phyloP scores from a whole-genome alignment of 1,284 basidiomycete species.

The Tranzscheliella williamsii region DNA sequence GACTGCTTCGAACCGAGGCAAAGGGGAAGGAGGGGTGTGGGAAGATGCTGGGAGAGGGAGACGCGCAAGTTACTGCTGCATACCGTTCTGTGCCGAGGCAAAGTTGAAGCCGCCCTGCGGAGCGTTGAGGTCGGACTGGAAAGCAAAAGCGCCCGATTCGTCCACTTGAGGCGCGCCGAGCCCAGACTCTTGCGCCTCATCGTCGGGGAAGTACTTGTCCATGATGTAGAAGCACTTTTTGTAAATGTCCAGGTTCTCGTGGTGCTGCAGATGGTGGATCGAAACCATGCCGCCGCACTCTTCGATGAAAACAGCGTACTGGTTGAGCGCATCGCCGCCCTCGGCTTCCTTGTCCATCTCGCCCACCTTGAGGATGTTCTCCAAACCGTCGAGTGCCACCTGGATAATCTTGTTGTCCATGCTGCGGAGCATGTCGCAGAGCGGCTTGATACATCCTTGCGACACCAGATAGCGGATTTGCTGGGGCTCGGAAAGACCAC shows the following conservation, averaged over 20 bases:
- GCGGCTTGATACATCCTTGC: constrained; percentile 97
- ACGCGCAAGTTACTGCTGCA: constrained; percentile 53
- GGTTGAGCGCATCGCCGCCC: constrained; percentile 83
- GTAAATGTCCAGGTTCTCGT: constrained; percentile 98
- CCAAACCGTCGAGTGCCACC: constrained; percentile 91
- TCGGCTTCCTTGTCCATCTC: constrained; percentile 88
- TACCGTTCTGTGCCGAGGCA: constrained; percentile 44
- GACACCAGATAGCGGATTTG: constrained; percentile 98
- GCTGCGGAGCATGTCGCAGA: constrained; percentile 92
- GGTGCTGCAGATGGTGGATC: constrained; percentile 98
- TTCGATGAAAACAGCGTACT: constrained; percentile 92
- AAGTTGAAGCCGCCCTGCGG: constrained; percentile 59
- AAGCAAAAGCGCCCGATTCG: constrained; percentile 79
- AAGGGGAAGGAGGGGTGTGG: too few relatives aligned
- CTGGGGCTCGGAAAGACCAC: constrained; percentile 91
- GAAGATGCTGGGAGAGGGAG: too few relatives aligned
- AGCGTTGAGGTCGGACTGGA: constrained; percentile 64
- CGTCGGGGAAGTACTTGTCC: constrained; percentile 62
- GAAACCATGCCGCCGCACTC: constrained; percentile 92
- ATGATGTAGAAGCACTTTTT: constrained; percentile 98
- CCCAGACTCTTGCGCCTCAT: constrained; percentile 67
- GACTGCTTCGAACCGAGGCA: too few relatives aligned
- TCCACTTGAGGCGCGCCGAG: constrained; percentile 82
- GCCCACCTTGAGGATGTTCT: constrained; percentile 98
- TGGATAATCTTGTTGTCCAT: constrained; percentile 99